Conservation (phyloP, 371 early-diverging fungal species). For the Saksenaea oblongispora region DNA sequence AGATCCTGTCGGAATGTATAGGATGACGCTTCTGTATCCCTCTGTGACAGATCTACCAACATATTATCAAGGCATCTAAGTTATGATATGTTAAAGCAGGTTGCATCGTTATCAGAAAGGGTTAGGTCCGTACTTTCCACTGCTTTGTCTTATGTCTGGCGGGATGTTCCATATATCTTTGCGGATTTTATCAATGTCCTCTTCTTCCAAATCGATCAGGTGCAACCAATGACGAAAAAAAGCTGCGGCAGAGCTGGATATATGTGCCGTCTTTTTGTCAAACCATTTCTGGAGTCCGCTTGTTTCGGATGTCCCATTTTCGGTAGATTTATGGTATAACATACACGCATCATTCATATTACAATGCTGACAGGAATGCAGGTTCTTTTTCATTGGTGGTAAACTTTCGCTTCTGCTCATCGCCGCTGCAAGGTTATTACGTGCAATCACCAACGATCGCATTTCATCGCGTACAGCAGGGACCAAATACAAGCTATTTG, state of each 20-base stretch:
- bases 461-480: conserved; percentile 68
- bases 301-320: conserved; percentile 61
- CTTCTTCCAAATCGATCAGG: conserved; percentile 81
- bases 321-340: conserved; percentile 72
- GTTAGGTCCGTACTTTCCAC: conserved; percentile 23
- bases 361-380: conserved; percentile 75
- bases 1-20: not conserved
- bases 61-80: conserved; percentile 29
- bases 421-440: conserved; percentile 76
- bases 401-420: conserved; percentile 31
- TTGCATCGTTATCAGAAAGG: too few species aligned
- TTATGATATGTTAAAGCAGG: not conserved
- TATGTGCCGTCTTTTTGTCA: conserved; percentile 60
- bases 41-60: conserved; percentile 10
- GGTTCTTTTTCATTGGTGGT: conserved; percentile 72
- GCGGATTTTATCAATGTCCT: conserved; percentile 62
- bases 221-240: conserved; percentile 85
- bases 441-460: conserved; percentile 64
- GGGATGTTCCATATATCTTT: conserved; percentile 83
- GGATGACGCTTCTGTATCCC: not conserved
- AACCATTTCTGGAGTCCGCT: conserved; percentile 63
- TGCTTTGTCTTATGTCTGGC: conserved; percentile 38
- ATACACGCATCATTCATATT: conserved; percentile 65
- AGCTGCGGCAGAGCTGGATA: conserved; percentile 53
- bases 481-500: conserved; percentile 63